Evolutionary conservation across 176 grass and related monocot genomes (phyloP), one percentile per base, ranked within the genome.

Genomic region (Thalia dealbata): DNA sequence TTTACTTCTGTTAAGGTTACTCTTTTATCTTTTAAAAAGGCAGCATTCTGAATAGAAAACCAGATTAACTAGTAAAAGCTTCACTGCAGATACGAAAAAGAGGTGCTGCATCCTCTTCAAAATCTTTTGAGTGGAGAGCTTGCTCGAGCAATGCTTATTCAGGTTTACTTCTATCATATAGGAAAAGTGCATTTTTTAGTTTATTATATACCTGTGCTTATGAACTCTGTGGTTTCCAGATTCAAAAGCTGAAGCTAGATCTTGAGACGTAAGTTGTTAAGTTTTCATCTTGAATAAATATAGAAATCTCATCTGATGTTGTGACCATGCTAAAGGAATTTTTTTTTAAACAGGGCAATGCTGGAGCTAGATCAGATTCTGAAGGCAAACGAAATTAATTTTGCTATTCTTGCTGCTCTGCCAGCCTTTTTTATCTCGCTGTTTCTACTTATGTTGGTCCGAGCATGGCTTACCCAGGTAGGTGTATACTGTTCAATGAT

Each of bases 351-450:
- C 85, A 97, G 93, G 75, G 89, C 83, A 55, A 85, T 97, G 77
- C 85, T 97, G n/a, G 89, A 92, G 78, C 75, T 97, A 73, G 89
- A 97, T 86, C 93, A 97, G 88, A 92, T 92, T 84, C 89, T 97
- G 26, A 92, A 84, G 72, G 93, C 87, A 75, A 97, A 97, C 81
- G 84, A 85, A 78, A 97, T 97, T 67, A 97, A 97, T 80, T 92
- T 97, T 84, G 93, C 89, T 76, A 84, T 91, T 84, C 89, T 97
- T 72, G 89, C 93, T 78, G 93, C 93, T 71, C 63, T 97, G 71
- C 93, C 93, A 29, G 93, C 89, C 69, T 97, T 89, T 87, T 88
- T 80, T 73, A 70, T 97, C 79, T 85, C 76, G 14, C 73, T 92
- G 82, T 43, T 97, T 76, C 79, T 97, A 61, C 82, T 97, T 28